Base-by-base conservation (phyloP, 1,139 yeast species). In the Yamadazyma kanchanaburiensis region DNA sequence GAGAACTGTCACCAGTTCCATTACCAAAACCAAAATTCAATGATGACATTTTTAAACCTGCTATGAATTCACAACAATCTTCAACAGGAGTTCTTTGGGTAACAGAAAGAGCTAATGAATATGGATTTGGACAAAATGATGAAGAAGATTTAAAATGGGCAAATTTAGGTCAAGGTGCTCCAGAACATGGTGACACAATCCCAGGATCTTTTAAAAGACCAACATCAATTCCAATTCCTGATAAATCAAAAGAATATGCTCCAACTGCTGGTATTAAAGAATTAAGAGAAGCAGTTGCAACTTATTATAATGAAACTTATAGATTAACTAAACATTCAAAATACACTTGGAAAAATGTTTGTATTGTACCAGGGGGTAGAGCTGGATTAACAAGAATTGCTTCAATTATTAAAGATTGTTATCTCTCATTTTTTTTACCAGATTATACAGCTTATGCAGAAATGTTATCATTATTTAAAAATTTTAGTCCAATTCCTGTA, bases 401-500 rank as follows among this genome's bases (percentile, higher is more conserved):
- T 15, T 75, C 83, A 9, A 76, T 78, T 39, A 66, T 78, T 35
- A 64, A 74, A 34, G 83, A 78, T 51, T 67, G 83, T 46, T 77
- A 77, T 48, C 55, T 78, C 34, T 72, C 80, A 12, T 78, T 77
- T 52, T 78, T 78, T 51, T 61, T 77, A 43, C 85, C 85, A 4
- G 85, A 78, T 50, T 77, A 78, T 48, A 77, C 85, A 15, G 85
- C 85, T 4, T 77, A 77, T 46, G 80, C 85, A n/a, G 85, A 77
- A 52, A 77, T 77, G 83, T 60, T 77, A 45, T 74, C 82, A 10
- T 62, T 77, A 32, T 77, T 77, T 59, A 77, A 77, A 59, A 77
- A 77, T 52, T 77, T 77, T 49, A 73, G 81, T 2, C 83, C 84
- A 6, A 76, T 77, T 33, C 85, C 85, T 1, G 83, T 77, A 8